Evolutionary conservation across 768 basidiomycete genomes (phyloP).

Genomic region (Naematelia aurantialba): DNA sequence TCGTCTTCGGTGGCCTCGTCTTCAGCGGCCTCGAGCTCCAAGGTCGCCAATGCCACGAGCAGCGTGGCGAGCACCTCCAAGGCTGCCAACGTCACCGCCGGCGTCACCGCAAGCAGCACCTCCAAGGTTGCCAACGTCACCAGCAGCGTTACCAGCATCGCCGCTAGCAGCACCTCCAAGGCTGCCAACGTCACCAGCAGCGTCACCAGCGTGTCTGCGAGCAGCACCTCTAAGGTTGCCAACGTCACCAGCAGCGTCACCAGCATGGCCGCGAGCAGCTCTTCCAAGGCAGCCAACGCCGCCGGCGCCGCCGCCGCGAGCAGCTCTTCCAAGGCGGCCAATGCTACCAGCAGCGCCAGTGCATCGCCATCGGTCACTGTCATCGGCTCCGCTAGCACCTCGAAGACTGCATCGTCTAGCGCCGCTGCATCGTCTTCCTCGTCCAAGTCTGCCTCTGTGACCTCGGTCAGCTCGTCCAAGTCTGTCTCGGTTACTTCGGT

Average conservation of each 20-base stretch:
- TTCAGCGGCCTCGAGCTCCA: slow-evolving; percentile 4
- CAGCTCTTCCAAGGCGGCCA: background rate
- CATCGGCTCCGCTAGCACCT: background rate
- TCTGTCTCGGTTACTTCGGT: background rate
- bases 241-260: background rate
- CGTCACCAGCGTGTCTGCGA: background rate
- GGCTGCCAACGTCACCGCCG: slow-evolving; percentile 7
- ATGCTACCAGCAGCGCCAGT: background rate
- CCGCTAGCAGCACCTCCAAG: slow-evolving; percentile 1
- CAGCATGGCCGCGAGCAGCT: slow-evolving; percentile 1
- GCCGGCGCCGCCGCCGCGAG: background rate
- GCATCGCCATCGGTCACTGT: background rate
- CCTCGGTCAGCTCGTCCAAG: slow-evolving; percentile 1
- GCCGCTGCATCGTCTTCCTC: background rate
- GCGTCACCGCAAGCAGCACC: background rate
- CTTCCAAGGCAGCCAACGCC: background rate
- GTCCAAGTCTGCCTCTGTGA: slow-evolving; percentile 9
- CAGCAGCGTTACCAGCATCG: background rate
- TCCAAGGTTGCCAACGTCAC: slow-evolving; percentile 6
- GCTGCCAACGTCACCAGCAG: slow-evolving; percentile 9
- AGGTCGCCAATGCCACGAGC: slow-evolving; percentile 10
- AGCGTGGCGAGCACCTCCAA: background rate
- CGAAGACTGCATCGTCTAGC: background rate
- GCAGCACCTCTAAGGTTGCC: slow-evolving; percentile 3
- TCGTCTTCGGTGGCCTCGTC: background rate